Base-by-base conservation (phyloP, 2,329 filamentous ascomycete species). In the Coniochaeta sp. region DNA sequence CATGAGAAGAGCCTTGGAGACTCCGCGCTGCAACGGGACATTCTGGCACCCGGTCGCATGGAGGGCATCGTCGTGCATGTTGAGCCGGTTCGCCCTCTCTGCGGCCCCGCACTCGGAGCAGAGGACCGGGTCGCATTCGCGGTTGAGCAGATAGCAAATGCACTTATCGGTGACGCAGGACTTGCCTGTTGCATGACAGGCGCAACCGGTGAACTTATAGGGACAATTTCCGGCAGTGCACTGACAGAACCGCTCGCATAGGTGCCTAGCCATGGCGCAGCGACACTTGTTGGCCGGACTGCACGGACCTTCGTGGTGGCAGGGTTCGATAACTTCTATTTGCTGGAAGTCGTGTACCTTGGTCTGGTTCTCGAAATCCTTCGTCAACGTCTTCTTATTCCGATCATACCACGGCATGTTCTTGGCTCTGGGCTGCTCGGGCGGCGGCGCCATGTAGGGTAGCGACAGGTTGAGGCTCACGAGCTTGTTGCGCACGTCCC, bases 51-150 rank as follows among this genome's bases (percentile, higher is more conserved):
- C 81, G 0, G 72, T 76, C 2, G 73, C 65, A 54, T 81, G 74
- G 4, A 87, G 65, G 1, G 69, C 66, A 12, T 83, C 76, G 46
- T 85, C 71, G 49, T 85, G 75, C 6, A 79, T 77, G 58, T 88
- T 85, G n/a, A 73, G 67, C 0, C 86, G 86, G 60, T 91, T 82
- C 3, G 88, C 78, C 2, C 87, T 77, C 53, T 88, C 81, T 10
- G 72, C 63, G 0, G 85, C 86, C 26, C 88, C 88, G 58, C 89
- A 94, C 8, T 72, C 75, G 14, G 76, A 76, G 61, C 89, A 95
- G 12, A 92, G 73, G 53, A 86, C 82, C 2, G 88, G 83, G 59
- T 94, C 89, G 61, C 89, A 95, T 68, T 95, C 89, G 33, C 89
- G 79, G 58, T 88, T 86, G 50, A 89, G 74, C 60, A 79, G 75